A percentile compares a stretch with the other conserved stretches of the same genome.
phyloP scores from a whole-genome alignment of 2,329 filamentous ascomycete genomes.

The Huntiella omanensis region DNA sequence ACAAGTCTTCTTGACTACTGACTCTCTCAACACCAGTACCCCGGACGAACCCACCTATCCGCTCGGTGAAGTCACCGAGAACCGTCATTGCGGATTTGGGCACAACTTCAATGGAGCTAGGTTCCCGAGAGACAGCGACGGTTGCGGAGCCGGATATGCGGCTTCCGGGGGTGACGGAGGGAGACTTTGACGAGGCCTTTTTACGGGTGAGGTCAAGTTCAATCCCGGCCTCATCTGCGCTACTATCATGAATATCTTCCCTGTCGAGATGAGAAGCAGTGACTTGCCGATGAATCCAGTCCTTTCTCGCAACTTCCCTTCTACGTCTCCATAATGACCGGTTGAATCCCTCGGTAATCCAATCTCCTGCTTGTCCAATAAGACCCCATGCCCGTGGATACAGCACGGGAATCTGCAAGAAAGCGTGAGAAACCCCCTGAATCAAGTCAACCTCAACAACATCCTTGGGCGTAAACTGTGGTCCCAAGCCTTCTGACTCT shows the following conservation, averaged over 20 bases:
- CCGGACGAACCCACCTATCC: too few relatives aligned
- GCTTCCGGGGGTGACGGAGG: too few relatives aligned
- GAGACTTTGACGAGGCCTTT: too few relatives aligned
- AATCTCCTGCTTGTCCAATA: slow-evolving; percentile 57
- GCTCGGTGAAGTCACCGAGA: too few relatives aligned
- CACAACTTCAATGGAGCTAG: too few relatives aligned
- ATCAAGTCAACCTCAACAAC: slow-evolving; percentile 60
- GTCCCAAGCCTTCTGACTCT: slow-evolving; percentile 1
- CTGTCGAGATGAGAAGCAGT: neutral
- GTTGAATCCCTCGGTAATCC: slow-evolving; percentile 62
- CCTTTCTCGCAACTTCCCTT: slow-evolving; percentile 3
- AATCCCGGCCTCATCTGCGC: slow-evolving; percentile 59
- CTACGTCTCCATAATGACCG: neutral
- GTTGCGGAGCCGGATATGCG: too few relatives aligned
- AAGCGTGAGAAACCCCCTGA: slow-evolving; percentile 81
- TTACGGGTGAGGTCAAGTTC: slow-evolving; percentile 42
- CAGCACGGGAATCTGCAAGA: slow-evolving; percentile 73
- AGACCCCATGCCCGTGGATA: slow-evolving; percentile 85
- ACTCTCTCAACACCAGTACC: slow-evolving; percentile 31
- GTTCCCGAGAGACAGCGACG: too few relatives aligned
- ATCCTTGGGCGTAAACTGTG: slow-evolving; percentile 13
- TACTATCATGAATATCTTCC: neutral
- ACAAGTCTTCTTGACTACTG: slow-evolving; percentile 37
- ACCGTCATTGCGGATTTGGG: too few relatives aligned
- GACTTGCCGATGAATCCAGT: slow-evolving; percentile 2